phyloP scores from a whole-genome alignment of 2,329 filamentous ascomycete genomes.

The Drechslera avenae region DNA sequence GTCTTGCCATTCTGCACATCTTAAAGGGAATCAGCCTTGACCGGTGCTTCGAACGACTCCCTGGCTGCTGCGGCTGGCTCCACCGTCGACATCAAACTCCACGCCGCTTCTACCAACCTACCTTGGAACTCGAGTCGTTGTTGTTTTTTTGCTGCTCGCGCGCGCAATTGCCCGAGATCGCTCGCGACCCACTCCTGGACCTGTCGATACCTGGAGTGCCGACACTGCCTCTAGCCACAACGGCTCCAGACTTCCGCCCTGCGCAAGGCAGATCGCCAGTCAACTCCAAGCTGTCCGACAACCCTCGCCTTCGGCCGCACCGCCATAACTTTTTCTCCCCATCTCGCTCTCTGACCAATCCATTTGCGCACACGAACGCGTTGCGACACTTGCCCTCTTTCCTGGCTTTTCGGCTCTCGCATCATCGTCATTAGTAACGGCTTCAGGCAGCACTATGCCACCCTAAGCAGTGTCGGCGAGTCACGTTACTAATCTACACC shows the following conservation, averaged over 20 bases:
- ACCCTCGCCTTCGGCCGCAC: conserved; percentile 29
- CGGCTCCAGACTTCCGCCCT: conserved; percentile 31
- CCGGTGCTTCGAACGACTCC: conserved; percentile 37
- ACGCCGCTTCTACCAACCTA: conserved; percentile 31
- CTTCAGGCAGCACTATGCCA: conserved; percentile 43
- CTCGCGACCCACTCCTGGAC: conserved; percentile 29
- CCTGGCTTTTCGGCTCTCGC: conserved; percentile 22
- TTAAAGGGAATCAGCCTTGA: conserved; percentile 45
- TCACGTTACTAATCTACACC: conserved; percentile 38
- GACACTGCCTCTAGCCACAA: conserved; percentile 43
- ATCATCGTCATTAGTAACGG: conserved; percentile 20
- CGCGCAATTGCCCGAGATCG: conserved; percentile 29
- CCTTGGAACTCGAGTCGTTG: conserved; percentile 20
- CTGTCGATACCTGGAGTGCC: conserved; percentile 33
- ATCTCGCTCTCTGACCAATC: conserved; percentile 18
- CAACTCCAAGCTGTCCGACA: conserved; percentile 31
- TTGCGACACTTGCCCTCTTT: conserved; percentile 20
- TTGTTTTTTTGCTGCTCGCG: conserved; percentile 27
- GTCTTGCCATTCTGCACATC: conserved; percentile 30
- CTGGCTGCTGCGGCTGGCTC: conserved; percentile 39
- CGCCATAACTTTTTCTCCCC: conserved; percentile 30
- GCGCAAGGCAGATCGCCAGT: conserved; percentile 43
- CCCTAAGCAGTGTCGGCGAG: conserved; percentile 33
- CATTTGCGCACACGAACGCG: conserved; percentile 20
- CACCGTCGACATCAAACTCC: conserved; percentile 28